Evolutionary conservation across 2,329 filamentous ascomycete species (phyloP).

Genomic region (Neofusicoccum laricinum): DNA sequence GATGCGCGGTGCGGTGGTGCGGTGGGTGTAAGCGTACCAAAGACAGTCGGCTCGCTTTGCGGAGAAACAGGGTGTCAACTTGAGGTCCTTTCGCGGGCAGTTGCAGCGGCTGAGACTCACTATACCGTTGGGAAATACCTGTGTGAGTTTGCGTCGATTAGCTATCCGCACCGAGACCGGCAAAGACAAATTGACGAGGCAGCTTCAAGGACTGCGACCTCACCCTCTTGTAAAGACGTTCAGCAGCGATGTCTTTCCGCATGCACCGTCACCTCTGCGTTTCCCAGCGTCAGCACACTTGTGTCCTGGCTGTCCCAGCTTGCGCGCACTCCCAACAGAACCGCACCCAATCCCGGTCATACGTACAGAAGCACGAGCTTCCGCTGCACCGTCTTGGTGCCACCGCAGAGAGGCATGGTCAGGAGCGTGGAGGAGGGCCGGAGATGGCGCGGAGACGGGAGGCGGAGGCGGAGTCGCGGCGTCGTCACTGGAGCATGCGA

Average conservation of each 20-base stretch:
- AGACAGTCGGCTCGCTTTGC: slow-evolving; percentile 82
- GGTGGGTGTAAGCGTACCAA: slow-evolving; percentile 49
- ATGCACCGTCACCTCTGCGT: slow-evolving; percentile 84
- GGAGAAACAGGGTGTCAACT: slow-evolving; percentile 2
- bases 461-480: slow-evolving; percentile 1
- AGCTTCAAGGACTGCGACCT: slow-evolving; percentile 27
- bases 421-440: slow-evolving; percentile 17
- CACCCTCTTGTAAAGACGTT: slow-evolving; percentile 99
- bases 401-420: slow-evolving; percentile 49
- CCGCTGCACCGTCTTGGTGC: slow-evolving; percentile 76
- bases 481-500: neutral
- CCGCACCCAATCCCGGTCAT: slow-evolving; percentile 18
- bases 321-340: slow-evolving; percentile 14
- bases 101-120: slow-evolving; percentile 44
- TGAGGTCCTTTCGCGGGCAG: neutral
- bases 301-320: slow-evolving; percentile 23
- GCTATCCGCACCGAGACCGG: slow-evolving; percentile 15
- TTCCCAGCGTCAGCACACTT: slow-evolving; percentile 1
- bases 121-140: slow-evolving; percentile 98
- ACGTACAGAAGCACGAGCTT: slow-evolving; percentile 91
- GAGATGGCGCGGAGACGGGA: slow-evolving; percentile 14
- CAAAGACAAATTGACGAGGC: slow-evolving; percentile 22
- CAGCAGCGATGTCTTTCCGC: slow-evolving; percentile 92
- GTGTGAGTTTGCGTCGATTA: slow-evolving; percentile 21
- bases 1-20: neutral